Evolutionary conservation across 352 stramenopile genomes (phyloP).

Genomic region (Pilasporangium apinafurcum): DNA sequence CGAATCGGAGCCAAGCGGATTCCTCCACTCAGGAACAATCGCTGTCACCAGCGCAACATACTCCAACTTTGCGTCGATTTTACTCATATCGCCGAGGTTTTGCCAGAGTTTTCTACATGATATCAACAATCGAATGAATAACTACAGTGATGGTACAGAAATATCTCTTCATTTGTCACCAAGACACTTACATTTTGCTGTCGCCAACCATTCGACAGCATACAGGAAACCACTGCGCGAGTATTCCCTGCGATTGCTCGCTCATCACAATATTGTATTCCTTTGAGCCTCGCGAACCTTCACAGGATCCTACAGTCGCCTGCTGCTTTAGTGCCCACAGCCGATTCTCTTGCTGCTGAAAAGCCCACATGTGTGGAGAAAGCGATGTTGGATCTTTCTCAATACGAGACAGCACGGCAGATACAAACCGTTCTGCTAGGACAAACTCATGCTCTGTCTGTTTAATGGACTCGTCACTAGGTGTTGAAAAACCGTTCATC

Average conservation of each 20-base stretch:
- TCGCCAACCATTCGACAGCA: conserved; percentile 37
- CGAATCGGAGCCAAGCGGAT: conserved; percentile 38
- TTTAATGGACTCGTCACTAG: no score
- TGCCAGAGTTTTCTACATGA: conserved; percentile 46
- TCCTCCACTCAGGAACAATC: conserved; percentile 45
- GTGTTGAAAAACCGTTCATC: no score
- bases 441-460: no score
- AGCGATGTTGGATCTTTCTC: conserved; percentile 40
- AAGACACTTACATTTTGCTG: conserved; percentile 33
- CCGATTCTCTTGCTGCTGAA: conserved; percentile 32
- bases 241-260: not conserved
- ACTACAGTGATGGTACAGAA: no score
- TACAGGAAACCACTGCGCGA: conserved; percentile 3
- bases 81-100: conserved; percentile 42
- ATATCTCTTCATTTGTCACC: no score
- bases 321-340: conserved; percentile 60
- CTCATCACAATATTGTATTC: conserved; percentile 17
- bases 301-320: conserved; percentile 49
- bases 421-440: conserved; percentile 55
- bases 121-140: not conserved
- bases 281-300: conserved; percentile 39
- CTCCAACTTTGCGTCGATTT: conserved; percentile 31
- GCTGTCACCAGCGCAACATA: conserved; percentile 54
- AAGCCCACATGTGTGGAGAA: conserved; percentile 31
- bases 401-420: conserved; percentile 48